Evolutionary conservation across 169 alveolate genomes (phyloP).

Genomic region (Cryptosporidium canis): DNA sequence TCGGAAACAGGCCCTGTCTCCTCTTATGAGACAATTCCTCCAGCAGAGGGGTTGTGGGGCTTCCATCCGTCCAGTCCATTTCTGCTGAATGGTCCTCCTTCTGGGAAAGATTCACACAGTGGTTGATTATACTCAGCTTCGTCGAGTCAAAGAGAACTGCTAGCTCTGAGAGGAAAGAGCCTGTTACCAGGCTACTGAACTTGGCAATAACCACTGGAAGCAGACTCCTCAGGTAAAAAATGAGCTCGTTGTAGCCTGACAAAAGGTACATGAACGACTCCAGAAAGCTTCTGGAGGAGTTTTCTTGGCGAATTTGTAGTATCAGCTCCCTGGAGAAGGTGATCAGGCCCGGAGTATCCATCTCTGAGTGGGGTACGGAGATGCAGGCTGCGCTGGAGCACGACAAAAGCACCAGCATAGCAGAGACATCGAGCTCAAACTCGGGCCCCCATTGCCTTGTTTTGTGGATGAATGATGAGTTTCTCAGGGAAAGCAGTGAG

Average conservation of each 20-base stretch:
- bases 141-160: slow-evolving; percentile 18
- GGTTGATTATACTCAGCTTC: not conserved
- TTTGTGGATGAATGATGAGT: slow-evolving; percentile 48
- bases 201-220: slow-evolving; percentile 43
- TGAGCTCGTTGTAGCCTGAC: slow-evolving; percentile 24
- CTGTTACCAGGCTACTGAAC: not conserved
- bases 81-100: not conserved
- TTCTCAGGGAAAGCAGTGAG: not conserved
- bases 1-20: not conserved
- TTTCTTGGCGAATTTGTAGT: slow-evolving; percentile 1
- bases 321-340: not conserved
- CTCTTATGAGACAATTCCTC: not conserved
- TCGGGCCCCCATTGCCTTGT: slow-evolving; percentile 57
- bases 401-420: slow-evolving; percentile 11
- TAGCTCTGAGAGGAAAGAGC: not conserved
- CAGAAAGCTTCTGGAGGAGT: slow-evolving; percentile 41
- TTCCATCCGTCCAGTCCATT: not conserved
- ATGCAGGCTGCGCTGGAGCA: slow-evolving; percentile 41
- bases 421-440: slow-evolving; percentile 24
- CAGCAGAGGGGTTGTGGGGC: not conserved
- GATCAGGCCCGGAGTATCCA: not conserved
- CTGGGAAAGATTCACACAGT: not conserved
- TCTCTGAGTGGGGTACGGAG: slow-evolving; percentile 39
- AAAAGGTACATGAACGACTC: slow-evolving; percentile 59
- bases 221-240: slow-evolving; percentile 22